phyloP scores from a whole-genome alignment of 805 yeast species.

The Saccharomycopsis guyanensis region DNA sequence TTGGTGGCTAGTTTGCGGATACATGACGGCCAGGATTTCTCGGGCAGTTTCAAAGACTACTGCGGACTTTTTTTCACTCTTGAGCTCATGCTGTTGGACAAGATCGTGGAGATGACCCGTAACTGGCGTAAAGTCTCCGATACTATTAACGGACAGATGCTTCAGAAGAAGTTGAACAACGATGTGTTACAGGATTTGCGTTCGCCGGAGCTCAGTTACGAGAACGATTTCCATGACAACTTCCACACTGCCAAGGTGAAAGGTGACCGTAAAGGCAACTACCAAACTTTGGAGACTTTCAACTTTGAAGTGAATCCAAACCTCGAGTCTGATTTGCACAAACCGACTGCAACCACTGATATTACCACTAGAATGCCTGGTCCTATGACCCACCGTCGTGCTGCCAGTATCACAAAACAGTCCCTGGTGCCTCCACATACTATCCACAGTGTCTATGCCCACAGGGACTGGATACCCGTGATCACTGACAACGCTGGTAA shows the following conservation, averaged over 20 bases:
- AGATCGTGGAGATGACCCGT: slow-evolving; percentile 69
- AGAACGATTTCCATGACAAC: slow-evolving; percentile 13
- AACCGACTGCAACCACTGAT: neutral
- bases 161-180: slow-evolving; percentile 12
- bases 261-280: slow-evolving; percentile 5
- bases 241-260: slow-evolving; percentile 9
- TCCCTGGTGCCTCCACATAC: slow-evolving; percentile 61
- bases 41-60: slow-evolving; percentile 62
- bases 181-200: slow-evolving; percentile 7
- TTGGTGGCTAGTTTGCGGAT: slow-evolving; percentile 70
- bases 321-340: slow-evolving; percentile 7
- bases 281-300: slow-evolving; percentile 17
- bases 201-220: slow-evolving; percentile 17
- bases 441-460: slow-evolving; percentile 74
- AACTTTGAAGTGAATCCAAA: slow-evolving; percentile 22
- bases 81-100: slow-evolving; percentile 72
- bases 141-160: slow-evolving; percentile 27
- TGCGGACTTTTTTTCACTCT: slow-evolving; percentile 76
- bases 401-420: neutral
- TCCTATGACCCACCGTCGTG: neutral
- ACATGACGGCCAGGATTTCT: slow-evolving; percentile 86
- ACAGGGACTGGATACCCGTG: slow-evolving; percentile 86
- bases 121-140: slow-evolving; percentile 76
- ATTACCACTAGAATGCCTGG: neutral
- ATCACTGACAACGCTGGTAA: slow-evolving; percentile 86